Conservation (phyloP, 768 basidiomycete species). For the Lyophyllum shimeji region DNA sequence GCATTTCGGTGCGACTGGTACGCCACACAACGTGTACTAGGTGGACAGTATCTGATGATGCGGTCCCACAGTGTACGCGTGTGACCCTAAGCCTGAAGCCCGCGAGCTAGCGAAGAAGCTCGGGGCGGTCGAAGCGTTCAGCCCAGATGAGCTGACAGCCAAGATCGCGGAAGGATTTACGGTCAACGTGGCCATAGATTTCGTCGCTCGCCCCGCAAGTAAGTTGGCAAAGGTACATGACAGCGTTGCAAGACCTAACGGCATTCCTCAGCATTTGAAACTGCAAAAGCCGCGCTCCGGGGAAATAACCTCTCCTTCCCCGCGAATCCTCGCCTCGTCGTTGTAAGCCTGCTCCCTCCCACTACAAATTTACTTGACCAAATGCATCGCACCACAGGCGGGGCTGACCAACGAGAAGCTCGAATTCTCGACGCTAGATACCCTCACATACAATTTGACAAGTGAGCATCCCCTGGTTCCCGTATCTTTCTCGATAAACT, state of each 20-base stretch:
- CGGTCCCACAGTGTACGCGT: constrained; percentile 4
- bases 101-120: constrained; percentile 6
- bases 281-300: constrained; percentile 1
- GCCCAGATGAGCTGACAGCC: constrained; percentile 2
- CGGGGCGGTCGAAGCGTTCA: constrained; percentile 6
- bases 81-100: constrained; percentile 7
- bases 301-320: constrained; percentile 7
- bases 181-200: constrained; percentile 9
- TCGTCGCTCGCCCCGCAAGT: constrained; percentile 6
- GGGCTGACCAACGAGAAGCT: constrained; percentile 10
- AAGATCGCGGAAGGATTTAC: constrained; percentile 9
- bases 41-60: not conserved
- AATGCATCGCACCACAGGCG: not conserved
- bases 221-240: not conserved
- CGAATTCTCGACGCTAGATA: constrained; percentile 9
- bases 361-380: not conserved
- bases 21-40: not conserved
- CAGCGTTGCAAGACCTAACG: not conserved
- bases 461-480: not conserved
- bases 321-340: constrained; percentile 7
- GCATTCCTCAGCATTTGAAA: constrained; percentile 3
- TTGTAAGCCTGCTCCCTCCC: not conserved
- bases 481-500: not conserved
- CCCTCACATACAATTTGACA: constrained; percentile 9
- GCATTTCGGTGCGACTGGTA: constrained; percentile 5